Conservation (phyloP, 1,284 basidiomycete species). For the Hortiboletus rubellus region DNA sequence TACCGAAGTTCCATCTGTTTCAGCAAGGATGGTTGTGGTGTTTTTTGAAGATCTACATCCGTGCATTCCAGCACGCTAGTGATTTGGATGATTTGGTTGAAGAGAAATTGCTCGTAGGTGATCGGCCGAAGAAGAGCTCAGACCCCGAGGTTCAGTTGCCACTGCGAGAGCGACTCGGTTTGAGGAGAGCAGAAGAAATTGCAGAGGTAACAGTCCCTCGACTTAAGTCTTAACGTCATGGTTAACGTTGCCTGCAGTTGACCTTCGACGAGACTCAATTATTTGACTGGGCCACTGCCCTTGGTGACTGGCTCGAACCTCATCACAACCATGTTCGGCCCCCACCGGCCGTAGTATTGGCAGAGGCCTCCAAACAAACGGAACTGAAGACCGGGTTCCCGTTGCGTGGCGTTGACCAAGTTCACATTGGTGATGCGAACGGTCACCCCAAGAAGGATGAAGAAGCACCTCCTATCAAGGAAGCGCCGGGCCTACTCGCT, state of each 20-base stretch:
- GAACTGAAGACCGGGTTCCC: constrained; percentile 69
- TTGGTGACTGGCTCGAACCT: constrained; percentile 73
- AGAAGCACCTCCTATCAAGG: constrained; percentile 59
- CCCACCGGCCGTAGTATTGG: constrained; percentile 63
- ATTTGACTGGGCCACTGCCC: constrained; percentile 55
- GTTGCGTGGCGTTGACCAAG: constrained; percentile 58
- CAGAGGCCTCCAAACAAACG: constrained; percentile 68
- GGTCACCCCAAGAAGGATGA: constrained; percentile 66
- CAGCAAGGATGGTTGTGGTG: constrained; percentile 69
- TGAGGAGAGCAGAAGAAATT: constrained; percentile 52
- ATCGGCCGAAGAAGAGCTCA: constrained; percentile 65
- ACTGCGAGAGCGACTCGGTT: constrained; percentile 55
- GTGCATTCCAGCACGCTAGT: constrained; percentile 70
- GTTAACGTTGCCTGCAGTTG: constrained; percentile 44
- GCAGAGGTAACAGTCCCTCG: constrained; percentile 47
- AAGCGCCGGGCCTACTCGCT: constrained; percentile 54
- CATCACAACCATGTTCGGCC: constrained; percentile 72
- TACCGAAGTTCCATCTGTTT: constrained; percentile 6
- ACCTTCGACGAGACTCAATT: constrained; percentile 60
- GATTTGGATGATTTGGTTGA: constrained; percentile 75
- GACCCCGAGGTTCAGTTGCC: constrained; percentile 52
- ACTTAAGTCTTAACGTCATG: background rate
- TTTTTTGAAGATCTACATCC: constrained; percentile 75
- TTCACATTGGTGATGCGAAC: constrained; percentile 46
- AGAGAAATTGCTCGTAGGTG: constrained; percentile 74